Evolutionary conservation across 140 eudicot species (phyloP), one percentile per base, ranked within the genome.

Genomic region (Oenanthe javanica): DNA sequence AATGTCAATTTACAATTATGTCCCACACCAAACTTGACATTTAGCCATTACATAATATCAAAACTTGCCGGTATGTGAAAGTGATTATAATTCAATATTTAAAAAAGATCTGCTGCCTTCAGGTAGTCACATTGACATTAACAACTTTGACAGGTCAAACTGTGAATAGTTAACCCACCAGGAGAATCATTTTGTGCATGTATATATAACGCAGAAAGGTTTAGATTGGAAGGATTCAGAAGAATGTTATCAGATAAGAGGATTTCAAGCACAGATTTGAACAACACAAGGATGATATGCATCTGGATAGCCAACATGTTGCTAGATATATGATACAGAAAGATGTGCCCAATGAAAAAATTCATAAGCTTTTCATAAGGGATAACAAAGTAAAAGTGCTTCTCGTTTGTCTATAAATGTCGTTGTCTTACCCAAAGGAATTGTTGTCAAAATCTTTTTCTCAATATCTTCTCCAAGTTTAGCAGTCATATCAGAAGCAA

Each of bases 401-500:
- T 13, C 12, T 12, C 15, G 0, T 23, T 2, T 48, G 43, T 13
- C 12, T 23, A 47, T 75, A 14, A 23, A 25, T 54, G 45, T 75
- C 16, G n/a, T 48, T 25, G 73, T 38, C 87, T 85, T 70, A 91
- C 96, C 96, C 73, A 87, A 78, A n/a, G 96, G 93, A 50, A 91
- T 87, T 16, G 83, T 82, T 66, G 80, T 86, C 85, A 84, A 43
- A 67, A 81, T 81, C 81, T 87, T 89, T 59, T 89, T 89, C 84
- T 85, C 88, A 21, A 86, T 79, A 50, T 91, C 93, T 11, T 46
- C 87, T 14, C 91, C 87, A 42, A 89, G 90, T 81, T 84, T 87
- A 14, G 89, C 80, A 79, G 96, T 91, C 96, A 91, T 89, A 79
- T 91, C 96, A 79, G 96, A 89, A 76, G 86, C 90, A 81, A 91